Evolutionary conservation across 2,329 filamentous ascomycete genomes (phyloP).

Genomic region (Xylariaceae sp.): DNA sequence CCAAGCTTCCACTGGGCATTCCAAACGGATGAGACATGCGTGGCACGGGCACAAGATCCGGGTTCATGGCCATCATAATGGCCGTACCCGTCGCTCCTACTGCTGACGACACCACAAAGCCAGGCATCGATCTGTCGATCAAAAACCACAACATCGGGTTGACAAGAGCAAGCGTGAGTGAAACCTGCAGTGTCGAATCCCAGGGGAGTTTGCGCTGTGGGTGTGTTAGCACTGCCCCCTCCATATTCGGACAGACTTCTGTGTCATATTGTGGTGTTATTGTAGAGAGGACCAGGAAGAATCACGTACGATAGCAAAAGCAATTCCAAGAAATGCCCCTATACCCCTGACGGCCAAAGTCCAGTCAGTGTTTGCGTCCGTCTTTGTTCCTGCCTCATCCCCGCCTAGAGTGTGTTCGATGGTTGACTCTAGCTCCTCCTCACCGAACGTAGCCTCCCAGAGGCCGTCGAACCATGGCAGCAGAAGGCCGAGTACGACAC

Average conservation of each 20-base stretch:
- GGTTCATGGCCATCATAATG: conserved; percentile 69
- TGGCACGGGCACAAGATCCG: conserved; percentile 71
- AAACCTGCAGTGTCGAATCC: conserved; percentile 92
- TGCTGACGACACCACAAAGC: conserved; percentile 71
- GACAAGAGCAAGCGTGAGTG: conserved; percentile 79
- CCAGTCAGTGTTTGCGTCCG: conserved; percentile 53
- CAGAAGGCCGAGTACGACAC: conserved; percentile 71
- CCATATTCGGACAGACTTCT: no score
- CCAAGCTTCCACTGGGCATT: conserved; percentile 1
- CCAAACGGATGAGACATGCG: conserved; percentile 28
- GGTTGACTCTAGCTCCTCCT: conserved; percentile 16
- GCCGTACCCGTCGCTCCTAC: conserved; percentile 73
- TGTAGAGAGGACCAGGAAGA: no score
- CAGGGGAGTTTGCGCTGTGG: conserved; percentile 79
- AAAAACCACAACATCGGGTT: conserved; percentile 96
- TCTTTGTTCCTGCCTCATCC: conserved; percentile 25
- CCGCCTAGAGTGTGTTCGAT: conserved; percentile 18
- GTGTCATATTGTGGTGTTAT: no score
- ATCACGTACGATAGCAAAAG: conserved; percentile 68
- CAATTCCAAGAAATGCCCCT: conserved; percentile 57
- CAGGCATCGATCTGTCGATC: conserved; percentile 82
- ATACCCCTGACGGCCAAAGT: conserved; percentile 56
- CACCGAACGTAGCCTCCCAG: conserved; percentile 56
- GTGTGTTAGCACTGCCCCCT: conserved; percentile 14
- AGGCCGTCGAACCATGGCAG: conserved; percentile 80